phyloP scores from a whole-genome alignment of 768 basidiomycete genomes.

The Leccinum longicurvipes region DNA sequence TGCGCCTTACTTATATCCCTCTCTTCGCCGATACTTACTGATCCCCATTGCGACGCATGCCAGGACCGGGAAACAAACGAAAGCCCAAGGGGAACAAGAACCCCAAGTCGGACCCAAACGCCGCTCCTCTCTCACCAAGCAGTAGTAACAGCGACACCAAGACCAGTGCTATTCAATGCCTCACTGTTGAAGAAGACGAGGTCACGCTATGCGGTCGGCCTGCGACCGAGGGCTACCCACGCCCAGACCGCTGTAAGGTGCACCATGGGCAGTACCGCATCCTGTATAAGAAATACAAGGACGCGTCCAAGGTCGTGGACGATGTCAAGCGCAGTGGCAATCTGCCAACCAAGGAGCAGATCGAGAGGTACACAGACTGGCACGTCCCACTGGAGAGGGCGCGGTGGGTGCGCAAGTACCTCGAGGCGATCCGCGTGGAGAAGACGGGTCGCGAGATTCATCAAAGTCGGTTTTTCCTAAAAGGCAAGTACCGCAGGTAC shows the following conservation, averaged over 20 bases:
- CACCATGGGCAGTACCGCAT: constrained; percentile 27
- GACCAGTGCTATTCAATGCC: constrained; percentile 3
- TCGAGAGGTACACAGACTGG: constrained; percentile 13
- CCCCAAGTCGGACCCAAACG: neutral
- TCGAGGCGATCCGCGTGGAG: constrained; percentile 33
- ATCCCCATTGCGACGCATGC: neutral
- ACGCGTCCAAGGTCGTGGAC: constrained; percentile 27
- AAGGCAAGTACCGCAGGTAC: constrained; percentile 18
- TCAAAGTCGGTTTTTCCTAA: constrained; percentile 31
- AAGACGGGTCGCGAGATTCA: constrained; percentile 31
- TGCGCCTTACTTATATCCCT: neutral
- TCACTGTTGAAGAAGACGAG: constrained; percentile 25
- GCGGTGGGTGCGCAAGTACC: constrained; percentile 24
- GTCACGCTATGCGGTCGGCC: constrained; percentile 20
- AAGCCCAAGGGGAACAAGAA: constrained; percentile 1
- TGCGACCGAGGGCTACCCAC: constrained; percentile 20
- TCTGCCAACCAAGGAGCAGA: constrained; percentile 19
- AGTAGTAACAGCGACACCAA: neutral
- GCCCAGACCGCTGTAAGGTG: constrained; percentile 17
- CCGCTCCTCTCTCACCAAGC: neutral
- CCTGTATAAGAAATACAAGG: constrained; percentile 27
- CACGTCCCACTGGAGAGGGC: constrained; percentile 16
- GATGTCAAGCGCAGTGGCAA: constrained; percentile 3
- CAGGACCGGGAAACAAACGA: constrained; percentile 8
- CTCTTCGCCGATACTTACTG: neutral